Conservation (phyloP, 805 yeast species). For the Ogataea parapolymorpha region DNA sequence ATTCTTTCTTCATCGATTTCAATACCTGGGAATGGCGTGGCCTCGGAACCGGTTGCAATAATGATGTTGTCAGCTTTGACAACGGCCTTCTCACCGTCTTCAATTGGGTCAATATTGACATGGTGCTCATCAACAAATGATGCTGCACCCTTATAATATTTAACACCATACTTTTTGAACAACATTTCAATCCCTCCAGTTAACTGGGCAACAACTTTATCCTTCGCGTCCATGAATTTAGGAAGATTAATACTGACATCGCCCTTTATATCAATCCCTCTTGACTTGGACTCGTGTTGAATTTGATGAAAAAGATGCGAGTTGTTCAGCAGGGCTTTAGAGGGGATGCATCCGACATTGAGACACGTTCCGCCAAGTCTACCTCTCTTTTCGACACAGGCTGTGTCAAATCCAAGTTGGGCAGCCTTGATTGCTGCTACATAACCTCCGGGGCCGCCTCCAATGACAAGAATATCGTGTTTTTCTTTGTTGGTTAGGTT, state of each 20-base stretch:
- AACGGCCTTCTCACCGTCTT: conserved; percentile 71
- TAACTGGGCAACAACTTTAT: conserved; percentile 80
- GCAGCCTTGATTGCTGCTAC: conserved; percentile 99
- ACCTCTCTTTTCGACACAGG: conserved; percentile 97
- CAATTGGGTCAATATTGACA: conserved; percentile 78
- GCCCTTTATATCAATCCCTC: conserved; percentile 82
- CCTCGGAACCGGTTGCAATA: conserved; percentile 98
- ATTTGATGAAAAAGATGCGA: conserved; percentile 90
- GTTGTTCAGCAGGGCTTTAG: conserved; percentile 92
- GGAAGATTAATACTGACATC: conserved; percentile 73
- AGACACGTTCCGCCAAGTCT: conserved; percentile 96
- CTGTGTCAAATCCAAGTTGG: conserved; percentile 90
- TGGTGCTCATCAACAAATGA: conserved; percentile 79
- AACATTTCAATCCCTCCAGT: conserved; percentile 94
- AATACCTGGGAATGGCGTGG: conserved; percentile 98
- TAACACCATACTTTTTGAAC: conserved; percentile 93
- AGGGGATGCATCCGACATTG: conserved; percentile 98
- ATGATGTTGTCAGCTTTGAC: conserved; percentile 84
- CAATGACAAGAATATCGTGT: conserved; percentile 91
- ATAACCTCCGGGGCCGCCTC: conserved; percentile 99
- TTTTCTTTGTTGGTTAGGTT: conserved; percentile 33
- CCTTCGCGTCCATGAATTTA: conserved; percentile 88
- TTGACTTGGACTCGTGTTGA: conserved; percentile 71
- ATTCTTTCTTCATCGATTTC: conserved; percentile 95
- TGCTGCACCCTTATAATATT: conserved; percentile 91